Conservation (phyloP, 73 alveolate species). For the Paramecium biaurelia region DNA sequence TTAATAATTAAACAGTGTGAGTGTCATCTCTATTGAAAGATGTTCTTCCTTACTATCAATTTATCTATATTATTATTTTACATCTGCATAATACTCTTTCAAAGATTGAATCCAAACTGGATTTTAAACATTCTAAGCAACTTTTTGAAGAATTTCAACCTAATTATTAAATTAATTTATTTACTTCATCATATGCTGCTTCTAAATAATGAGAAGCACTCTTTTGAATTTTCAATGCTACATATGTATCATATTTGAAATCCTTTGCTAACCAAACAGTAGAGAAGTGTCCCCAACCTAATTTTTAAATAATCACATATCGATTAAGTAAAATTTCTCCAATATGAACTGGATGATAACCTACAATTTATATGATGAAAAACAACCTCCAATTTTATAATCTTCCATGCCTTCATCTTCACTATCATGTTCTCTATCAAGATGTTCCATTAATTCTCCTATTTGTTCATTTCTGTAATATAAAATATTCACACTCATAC, state of each 20-base stretch:
- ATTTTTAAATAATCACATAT: slow-evolving; percentile 91
- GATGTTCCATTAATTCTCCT: slow-evolving; percentile 57
- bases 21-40: slow-evolving; percentile 56
- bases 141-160: slow-evolving; percentile 81
- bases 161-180: slow-evolving; percentile 60
- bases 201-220: slow-evolving; percentile 97
- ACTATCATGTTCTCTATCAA: slow-evolving; percentile 67
- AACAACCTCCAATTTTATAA: slow-evolving; percentile 87
- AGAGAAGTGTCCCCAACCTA: slow-evolving; percentile 99
- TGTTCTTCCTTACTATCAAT: slow-evolving; percentile 31
- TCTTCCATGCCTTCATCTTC: slow-evolving; percentile 96
- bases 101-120: slow-evolving; percentile 58
- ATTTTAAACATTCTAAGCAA: slow-evolving; percentile 76
- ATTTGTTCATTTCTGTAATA: not conserved
- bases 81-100: slow-evolving; percentile 52
- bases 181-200: slow-evolving; percentile 99
- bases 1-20: slow-evolving; percentile 65
- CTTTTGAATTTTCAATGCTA: slow-evolving; percentile 95
- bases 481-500: not conserved
- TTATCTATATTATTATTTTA: not conserved
- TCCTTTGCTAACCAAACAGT: slow-evolving; percentile 99
- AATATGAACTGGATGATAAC: slow-evolving; percentile 99
- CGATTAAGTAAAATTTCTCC: slow-evolving; percentile 96
- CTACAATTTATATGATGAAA: not conserved
- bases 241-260: slow-evolving; percentile 83